phyloP scores from a whole-genome alignment of 495 filamentous ascomycete genomes.

The Penicillium antarcticum region DNA sequence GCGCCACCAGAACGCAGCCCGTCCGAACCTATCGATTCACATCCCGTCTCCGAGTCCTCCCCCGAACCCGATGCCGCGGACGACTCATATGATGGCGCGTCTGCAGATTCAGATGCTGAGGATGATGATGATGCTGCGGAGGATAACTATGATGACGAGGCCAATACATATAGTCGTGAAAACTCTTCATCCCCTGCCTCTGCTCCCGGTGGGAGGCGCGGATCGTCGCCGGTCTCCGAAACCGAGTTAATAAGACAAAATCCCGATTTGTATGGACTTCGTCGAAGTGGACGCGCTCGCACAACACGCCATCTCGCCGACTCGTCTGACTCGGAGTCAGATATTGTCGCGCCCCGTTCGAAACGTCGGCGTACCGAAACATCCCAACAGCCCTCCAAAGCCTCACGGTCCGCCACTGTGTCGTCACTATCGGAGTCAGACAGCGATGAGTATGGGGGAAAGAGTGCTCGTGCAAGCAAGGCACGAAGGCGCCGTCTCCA shows the following conservation, averaged over 20 bases:
- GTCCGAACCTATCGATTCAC: conserved; percentile 46
- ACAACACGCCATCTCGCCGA: conserved; percentile 58
- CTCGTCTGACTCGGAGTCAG: conserved; percentile 64
- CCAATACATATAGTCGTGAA: conserved; percentile 47
- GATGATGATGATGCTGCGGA: conserved; percentile 79
- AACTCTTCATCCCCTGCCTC: conserved; percentile 67
- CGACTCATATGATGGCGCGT: conserved; percentile 43
- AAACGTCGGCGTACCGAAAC: conserved; percentile 40
- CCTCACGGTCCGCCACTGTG: conserved; percentile 41
- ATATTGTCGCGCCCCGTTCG: conserved; percentile 38
- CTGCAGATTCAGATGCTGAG: conserved; percentile 48
- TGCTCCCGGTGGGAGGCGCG: conserved; percentile 68
- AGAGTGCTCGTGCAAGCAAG: conserved; percentile 65
- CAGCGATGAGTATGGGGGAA: conserved; percentile 70
- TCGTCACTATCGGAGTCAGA: conserved; percentile 43
- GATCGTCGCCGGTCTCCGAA: conserved; percentile 66
- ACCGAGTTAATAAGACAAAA: conserved; percentile 83
- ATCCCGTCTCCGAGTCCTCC: conserved; percentile 45
- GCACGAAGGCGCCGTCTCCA: conserved; percentile 63
- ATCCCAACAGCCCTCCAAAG: conserved; percentile 43
- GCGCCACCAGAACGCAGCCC: conserved; percentile 51
- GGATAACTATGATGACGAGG: conserved; percentile 58
- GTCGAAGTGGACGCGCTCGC: conserved; percentile 73
- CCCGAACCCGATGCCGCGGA: conserved; percentile 64
- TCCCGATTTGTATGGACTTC: conserved; percentile 92